Conservation (phyloP, 2,329 filamentous ascomycete species). For the Delphinella strobiligena region DNA sequence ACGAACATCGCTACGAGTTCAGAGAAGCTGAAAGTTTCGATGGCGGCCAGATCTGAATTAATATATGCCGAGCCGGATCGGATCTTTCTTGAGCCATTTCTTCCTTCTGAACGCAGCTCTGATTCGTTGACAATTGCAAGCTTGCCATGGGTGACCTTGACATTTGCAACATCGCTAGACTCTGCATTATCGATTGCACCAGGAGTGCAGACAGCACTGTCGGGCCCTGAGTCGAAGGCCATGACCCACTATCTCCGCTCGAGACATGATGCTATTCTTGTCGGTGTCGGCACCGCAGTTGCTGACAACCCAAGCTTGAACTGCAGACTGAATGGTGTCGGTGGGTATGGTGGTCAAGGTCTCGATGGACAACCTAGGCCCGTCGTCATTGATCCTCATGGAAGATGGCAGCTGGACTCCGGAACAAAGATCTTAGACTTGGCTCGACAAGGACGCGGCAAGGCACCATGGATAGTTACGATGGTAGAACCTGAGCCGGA, state of each 20-base stretch:
- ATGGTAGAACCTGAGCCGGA: conserved; percentile 33
- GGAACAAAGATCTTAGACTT: conserved; percentile 52
- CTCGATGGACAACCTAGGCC: conserved; percentile 60
- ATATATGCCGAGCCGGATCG: conserved; percentile 32
- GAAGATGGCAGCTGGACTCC: conserved; percentile 54
- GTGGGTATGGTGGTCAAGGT: conserved; percentile 42
- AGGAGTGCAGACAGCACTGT: conserved; percentile 70
- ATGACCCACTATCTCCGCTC: conserved; percentile 90
- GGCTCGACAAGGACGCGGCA: conserved; percentile 52
- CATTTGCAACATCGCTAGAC: conserved; percentile 85
- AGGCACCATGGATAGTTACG: conserved; percentile 59
- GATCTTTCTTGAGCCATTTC: conserved; percentile 38
- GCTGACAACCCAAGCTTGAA: conserved; percentile 81
- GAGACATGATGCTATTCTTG: conserved; percentile 69
- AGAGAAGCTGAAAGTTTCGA: too few relatives aligned
- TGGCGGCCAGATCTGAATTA: conserved; percentile 9
- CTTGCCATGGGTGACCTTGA: conserved; percentile 58
- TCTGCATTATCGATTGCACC: conserved; percentile 63
- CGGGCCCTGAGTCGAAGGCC: conserved; percentile 69
- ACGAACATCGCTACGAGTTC: too few relatives aligned
- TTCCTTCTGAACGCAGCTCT: conserved; percentile 17
- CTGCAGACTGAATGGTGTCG: conserved; percentile 55
- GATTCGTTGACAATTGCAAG: not conserved
- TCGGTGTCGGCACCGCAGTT: conserved; percentile 73
- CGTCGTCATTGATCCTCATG: conserved; percentile 66